phyloP scores from a whole-genome alignment of 169 alveolate genomes.

The Neospora caninum region DNA sequence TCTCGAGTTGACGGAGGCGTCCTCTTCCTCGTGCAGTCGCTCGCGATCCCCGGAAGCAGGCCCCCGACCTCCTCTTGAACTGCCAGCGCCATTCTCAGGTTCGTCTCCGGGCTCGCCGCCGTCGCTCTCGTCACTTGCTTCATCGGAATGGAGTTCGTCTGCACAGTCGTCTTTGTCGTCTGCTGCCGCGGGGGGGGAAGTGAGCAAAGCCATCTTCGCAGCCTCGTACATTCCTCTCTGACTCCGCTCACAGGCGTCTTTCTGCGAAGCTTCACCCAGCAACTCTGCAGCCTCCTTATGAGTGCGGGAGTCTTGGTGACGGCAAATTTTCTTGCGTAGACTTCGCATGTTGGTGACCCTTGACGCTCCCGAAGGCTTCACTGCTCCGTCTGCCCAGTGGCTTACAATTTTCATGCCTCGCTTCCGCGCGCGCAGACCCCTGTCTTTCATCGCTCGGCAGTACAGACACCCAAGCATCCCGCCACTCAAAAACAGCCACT shows the following conservation, averaged over 20 bases:
- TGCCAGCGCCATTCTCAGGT: too few species aligned
- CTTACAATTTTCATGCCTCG: not conserved
- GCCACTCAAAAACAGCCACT: not conserved
- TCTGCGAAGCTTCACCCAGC: not conserved
- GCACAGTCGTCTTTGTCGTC: too few species aligned
- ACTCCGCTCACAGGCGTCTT: not conserved
- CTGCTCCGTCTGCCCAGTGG: constrained; percentile 5
- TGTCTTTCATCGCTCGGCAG: not conserved
- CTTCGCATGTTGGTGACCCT: not conserved
- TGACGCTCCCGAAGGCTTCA: not conserved
- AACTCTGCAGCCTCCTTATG: not conserved
- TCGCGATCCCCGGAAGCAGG: too few species aligned
- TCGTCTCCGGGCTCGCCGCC: too few species aligned
- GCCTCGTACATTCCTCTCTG: too few species aligned
- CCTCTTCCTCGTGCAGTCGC: too few species aligned
- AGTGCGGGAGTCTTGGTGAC: not conserved
- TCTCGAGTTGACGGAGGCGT: too few species aligned
- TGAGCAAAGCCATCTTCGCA: too few species aligned
- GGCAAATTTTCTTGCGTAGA: not conserved
- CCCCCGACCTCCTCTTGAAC: too few species aligned
- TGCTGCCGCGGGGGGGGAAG: too few species aligned
- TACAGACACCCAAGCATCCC: not conserved
- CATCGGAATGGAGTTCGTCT: too few species aligned
- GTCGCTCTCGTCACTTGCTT: too few species aligned
- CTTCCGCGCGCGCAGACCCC: not conserved